These are phyloP conservation scores for Mucor sp. DNA, from an alignment of 371 early-diverging fungal genomes.

Conservation along the genomic window DNA sequence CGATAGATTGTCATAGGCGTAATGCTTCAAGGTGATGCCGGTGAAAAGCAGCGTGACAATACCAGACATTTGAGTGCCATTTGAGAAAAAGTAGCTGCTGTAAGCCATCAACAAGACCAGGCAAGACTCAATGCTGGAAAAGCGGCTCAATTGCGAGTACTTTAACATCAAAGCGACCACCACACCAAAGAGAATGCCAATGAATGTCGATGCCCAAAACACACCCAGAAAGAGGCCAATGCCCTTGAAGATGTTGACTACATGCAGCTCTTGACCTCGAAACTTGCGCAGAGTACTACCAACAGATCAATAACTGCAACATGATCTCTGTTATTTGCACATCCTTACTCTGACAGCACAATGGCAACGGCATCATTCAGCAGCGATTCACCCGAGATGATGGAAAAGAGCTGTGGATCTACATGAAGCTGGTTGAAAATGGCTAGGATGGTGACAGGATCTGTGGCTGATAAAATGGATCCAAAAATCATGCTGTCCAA, in stretches of 20 bases:
- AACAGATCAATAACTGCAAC: neutral
- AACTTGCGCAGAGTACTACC: slow-evolving; percentile 78
- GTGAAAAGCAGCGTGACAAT: slow-evolving; percentile 96
- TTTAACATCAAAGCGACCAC: slow-evolving; percentile 81
- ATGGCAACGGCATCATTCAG: slow-evolving; percentile 96
- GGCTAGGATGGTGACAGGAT: slow-evolving; percentile 94
- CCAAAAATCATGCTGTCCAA: slow-evolving; percentile 93
- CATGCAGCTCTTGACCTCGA: slow-evolving; percentile 74
- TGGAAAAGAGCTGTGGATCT: slow-evolving; percentile 89
- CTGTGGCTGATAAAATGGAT: slow-evolving; percentile 93
- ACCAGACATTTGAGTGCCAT: slow-evolving; percentile 83
- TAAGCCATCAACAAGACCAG: slow-evolving; percentile 86
- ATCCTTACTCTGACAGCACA: slow-evolving; percentile 83
- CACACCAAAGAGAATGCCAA: slow-evolving; percentile 81
- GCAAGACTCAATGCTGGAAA: slow-evolving; percentile 82
- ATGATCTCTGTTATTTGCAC: neutral
- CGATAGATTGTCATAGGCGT: slow-evolving; percentile 90
- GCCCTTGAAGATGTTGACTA: slow-evolving; percentile 72
- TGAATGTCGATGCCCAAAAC: slow-evolving; percentile 80
- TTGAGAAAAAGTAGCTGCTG: slow-evolving; percentile 88
- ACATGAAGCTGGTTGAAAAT: slow-evolving; percentile 91
- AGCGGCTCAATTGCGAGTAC: slow-evolving; percentile 74
- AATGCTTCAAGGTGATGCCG: slow-evolving; percentile 90
- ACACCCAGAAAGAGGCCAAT: slow-evolving; percentile 77
- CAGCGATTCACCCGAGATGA: slow-evolving; percentile 94